Evolutionary conservation across 208 protist species (phyloP), one percentile per base, ranked within the genome.

Genomic region (Trypanosoma cruzi): DNA sequence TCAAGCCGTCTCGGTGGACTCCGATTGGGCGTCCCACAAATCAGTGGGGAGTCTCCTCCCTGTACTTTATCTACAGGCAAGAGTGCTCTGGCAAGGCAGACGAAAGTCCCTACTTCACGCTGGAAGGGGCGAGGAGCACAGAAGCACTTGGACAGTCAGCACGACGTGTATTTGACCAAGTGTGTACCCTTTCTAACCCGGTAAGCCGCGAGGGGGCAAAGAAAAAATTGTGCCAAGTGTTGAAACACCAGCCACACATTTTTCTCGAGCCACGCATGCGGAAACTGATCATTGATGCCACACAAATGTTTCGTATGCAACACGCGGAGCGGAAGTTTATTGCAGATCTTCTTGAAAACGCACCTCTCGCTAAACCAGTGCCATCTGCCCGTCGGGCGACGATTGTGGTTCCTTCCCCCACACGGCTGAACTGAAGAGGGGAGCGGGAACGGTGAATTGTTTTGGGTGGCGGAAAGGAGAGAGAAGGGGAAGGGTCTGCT

Each of bases 301-400:
- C 74, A 32, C 64, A 69, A 22, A 83, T 76, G n/a, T 92, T 86
- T 77, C 85, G 82, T 29, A 85, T 96, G 87, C 80, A 85, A 22
- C 80, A 88, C 57, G 80, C 65, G 28, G 88, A 96, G 75, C 80
- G 91, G n/a, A 90, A 91, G 49, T 96, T 94, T 54, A 77, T 96
- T 22, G 84, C 83, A 4, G 84, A 89, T 50, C 50, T 96, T 29
- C 75, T 96, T 22, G 85, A 93, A 29, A 85, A 81, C 31, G 86
- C 89, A 22, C 89, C 89, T 62, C 64, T 92, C 61, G 20, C 71
- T 6, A 71, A 70, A 37, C 61, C 31, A 59, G 31, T 20, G 40
- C 16, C 75, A 22, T 36, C 48, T 3, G 50, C 40, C 4, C 54
- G 71, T 48, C 63, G 50, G 0, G 57, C 64, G 20, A 64, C 36